Percentiles rank a stretch among this genome's conserved stretches.
phyloP scores from a whole-genome alignment of 768 basidiomycete genomes.

The Imleria badia region DNA sequence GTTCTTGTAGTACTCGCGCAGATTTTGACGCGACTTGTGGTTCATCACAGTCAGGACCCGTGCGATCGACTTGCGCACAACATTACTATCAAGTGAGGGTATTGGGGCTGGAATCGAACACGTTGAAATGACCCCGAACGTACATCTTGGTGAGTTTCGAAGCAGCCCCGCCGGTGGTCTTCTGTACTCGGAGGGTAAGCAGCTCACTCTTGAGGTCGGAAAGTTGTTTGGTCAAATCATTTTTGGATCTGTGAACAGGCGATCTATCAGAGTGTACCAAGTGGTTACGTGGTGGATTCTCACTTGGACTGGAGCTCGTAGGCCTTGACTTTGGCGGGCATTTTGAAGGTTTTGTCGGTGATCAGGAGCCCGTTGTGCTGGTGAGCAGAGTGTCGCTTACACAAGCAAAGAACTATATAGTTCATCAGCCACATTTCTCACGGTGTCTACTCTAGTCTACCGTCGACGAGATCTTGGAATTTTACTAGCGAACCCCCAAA shows the following conservation, averaged over 20 bases:
- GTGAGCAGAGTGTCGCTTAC: slow-evolving; percentile 31
- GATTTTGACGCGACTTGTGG: slow-evolving; percentile 95
- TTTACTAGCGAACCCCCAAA: slow-evolving; percentile 66
- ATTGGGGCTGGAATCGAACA: background rate
- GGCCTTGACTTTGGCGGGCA: slow-evolving; percentile 93
- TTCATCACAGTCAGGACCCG: slow-evolving; percentile 98
- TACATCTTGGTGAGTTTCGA: slow-evolving; percentile 98
- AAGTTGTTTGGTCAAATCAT: slow-evolving; percentile 94
- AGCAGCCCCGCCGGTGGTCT: slow-evolving; percentile 93
- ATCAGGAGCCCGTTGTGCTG: slow-evolving; percentile 33
- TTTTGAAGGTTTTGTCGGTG: slow-evolving; percentile 43
- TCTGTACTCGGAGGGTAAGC: slow-evolving; percentile 91
- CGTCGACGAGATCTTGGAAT: slow-evolving; percentile 49
- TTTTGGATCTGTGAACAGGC: slow-evolving; percentile 72
- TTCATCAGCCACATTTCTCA: slow-evolving; percentile 45
- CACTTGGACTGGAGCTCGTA: slow-evolving; percentile 96
- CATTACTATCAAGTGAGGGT: slow-evolving; percentile 55
- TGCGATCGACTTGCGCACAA: slow-evolving; percentile 98
- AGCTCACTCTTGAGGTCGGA: slow-evolving; percentile 95
- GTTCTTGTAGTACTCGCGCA: slow-evolving; percentile 96
- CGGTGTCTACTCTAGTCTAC: slow-evolving; percentile 10
- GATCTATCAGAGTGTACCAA: slow-evolving; percentile 6
- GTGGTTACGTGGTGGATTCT: slow-evolving; percentile 28
- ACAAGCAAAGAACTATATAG: slow-evolving; percentile 36
- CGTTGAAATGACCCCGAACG: slow-evolving; percentile 29